Evolutionary conservation across 2,329 filamentous ascomycete species (phyloP), one percentile per base, ranked within the genome.

Genomic region (Fonsecaea pugnacius): DNA sequence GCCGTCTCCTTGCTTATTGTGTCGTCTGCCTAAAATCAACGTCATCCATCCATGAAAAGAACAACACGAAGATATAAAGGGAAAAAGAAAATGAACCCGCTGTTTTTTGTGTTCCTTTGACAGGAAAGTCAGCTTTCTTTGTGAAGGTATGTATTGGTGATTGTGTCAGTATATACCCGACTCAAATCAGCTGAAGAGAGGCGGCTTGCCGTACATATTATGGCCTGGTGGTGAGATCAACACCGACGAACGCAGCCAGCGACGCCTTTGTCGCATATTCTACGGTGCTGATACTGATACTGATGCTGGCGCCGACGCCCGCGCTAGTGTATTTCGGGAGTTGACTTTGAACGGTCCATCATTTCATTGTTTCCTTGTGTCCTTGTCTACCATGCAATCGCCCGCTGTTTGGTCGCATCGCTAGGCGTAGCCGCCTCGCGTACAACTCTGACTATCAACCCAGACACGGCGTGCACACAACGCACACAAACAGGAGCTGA

Each of bases 341-440:
- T 24, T 52, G 50, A 56, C 18, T 56, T 35, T 46, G 58, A 32
- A 18, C 4, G 43, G 58, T 7, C 16, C 30, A 50, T 58, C 33
- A 14, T 43, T 43, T 50, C 38, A 56, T 56, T 35, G 53, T 52
- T n/a, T 9, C 38, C 38, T 43, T 43, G 38, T 43, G 16, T 43
- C 18, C 60, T 53, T 36, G 36, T 50, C 43, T 46, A 14, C n/a
- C 18, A 43, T 55, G 55, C 61, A 59, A 35, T 53, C 30, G 30
- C n/a, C 54, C 50, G 36, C 24, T 36, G 61, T 63, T 63, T 63
- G 61, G 40, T 43, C 35, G 5, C 24, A 16, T 38, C 27, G 16
- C 18, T 27, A 33, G 56, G 14, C 14, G 7, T 10, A 12, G 14
- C 46, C 30, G 30, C 35, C 18, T 52, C 16, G 24, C 40, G 27